Evolutionary conservation across 129 eudicot genomes (phyloP).

Genomic region (Silybum marianum): DNA sequence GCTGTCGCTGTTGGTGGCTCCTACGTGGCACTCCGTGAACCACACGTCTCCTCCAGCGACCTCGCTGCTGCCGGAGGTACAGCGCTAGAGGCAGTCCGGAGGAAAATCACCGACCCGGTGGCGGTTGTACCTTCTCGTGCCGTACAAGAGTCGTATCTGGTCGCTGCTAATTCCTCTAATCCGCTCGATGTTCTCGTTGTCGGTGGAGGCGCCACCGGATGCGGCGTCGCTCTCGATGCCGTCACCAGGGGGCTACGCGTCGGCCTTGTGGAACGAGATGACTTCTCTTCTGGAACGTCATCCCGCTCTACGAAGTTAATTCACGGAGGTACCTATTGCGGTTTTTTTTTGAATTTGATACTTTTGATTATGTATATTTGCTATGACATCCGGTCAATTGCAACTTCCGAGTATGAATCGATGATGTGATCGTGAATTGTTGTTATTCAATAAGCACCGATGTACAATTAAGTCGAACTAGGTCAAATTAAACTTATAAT

Average conservation of each 20-base stretch:
- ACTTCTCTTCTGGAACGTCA: constrained; percentile 87
- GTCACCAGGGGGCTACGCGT: constrained; percentile 83
- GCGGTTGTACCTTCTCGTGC: constrained; percentile 64
- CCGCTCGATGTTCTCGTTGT: constrained; percentile 81
- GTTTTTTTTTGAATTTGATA: constrained; percentile 19
- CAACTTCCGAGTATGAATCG: background rate
- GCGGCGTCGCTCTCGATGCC: constrained; percentile 89
- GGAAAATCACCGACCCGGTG: constrained; percentile 54
- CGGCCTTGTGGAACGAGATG: constrained; percentile 90
- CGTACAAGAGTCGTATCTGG: constrained; percentile 53
- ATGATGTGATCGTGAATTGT: constrained; percentile 18
- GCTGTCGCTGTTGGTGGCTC: constrained; percentile 60
- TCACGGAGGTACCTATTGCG: constrained; percentile 58
- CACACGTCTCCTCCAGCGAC: constrained; percentile 51
- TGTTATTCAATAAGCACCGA: background rate
- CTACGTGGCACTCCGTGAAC: constrained; percentile 50
- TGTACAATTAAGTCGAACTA: background rate
- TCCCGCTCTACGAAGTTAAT: constrained; percentile 78
- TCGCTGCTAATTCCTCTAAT: constrained; percentile 47
- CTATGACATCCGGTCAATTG: background rate
- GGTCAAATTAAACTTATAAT: background rate
- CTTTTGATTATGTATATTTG: background rate
- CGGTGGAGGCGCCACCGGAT: constrained; percentile 93
- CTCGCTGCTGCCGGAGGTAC: constrained; percentile 33
- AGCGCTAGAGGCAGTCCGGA: constrained; percentile 37